Evolutionary conservation across 805 yeast genomes (phyloP).

Genomic region (Tetrapisispora iriomotensis): DNA sequence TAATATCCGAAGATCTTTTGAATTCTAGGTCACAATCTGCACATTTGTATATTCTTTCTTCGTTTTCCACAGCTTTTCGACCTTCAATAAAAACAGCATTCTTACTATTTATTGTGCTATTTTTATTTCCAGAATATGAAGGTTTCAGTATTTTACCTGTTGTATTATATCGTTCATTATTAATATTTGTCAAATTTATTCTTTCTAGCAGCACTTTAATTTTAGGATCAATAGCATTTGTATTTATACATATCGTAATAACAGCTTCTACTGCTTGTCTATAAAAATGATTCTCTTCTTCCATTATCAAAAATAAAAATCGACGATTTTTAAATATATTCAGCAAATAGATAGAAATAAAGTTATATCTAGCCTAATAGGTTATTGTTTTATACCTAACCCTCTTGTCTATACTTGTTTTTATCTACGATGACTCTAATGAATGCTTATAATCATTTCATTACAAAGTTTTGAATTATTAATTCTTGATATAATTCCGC

Average conservation of each 20-base stretch:
- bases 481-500: not conserved
- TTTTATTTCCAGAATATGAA: too few relatives aligned
- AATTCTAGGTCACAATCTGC: constrained; percentile 49
- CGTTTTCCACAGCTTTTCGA: too few relatives aligned
- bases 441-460: too few relatives aligned
- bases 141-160: too few relatives aligned
- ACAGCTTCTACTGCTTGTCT: constrained; percentile 22
- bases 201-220: constrained; percentile 8
- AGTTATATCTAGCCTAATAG: too few relatives aligned
- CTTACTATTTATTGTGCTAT: not conserved
- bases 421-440: too few relatives aligned
- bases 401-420: too few relatives aligned
- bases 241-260: constrained; percentile 11
- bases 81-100: not conserved
- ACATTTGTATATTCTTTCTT: constrained; percentile 43
- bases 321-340: too few relatives aligned
- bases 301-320: constrained; percentile 8
- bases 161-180: not conserved
- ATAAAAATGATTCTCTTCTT: constrained; percentile 16
- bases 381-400: too few relatives aligned
- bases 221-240: constrained; percentile 15
- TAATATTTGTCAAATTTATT: not conserved
- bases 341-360: too few relatives aligned
- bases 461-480: too few relatives aligned
- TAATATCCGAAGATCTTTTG: constrained; percentile 56